Base-by-base conservation (phyloP, 2,329 filamentous ascomycete species). In the Ceratocystis smalleyi region DNA sequence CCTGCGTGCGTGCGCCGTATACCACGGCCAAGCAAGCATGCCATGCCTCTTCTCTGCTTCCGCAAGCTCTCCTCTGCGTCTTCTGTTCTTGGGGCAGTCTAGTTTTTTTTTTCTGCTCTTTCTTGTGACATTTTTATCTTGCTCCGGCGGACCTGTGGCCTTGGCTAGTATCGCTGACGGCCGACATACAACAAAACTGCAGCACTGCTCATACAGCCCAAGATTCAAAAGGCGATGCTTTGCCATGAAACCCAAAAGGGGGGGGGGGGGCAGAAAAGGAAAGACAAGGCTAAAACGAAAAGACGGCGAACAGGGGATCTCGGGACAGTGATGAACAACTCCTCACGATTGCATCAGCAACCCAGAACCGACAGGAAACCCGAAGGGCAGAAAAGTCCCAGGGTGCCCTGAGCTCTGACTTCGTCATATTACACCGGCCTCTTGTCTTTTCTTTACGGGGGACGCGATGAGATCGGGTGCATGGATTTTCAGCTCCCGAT, bases 401-500 rank as follows among this genome's bases (percentile, higher is more conserved):
- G 49, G 12, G 22, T 40, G 35, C 35, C 35, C 12, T 40, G 3
- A 15, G 35, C 35, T 40, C 35, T 40, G 35, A 40, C 49, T 15
- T 54, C 8, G 19, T 54, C 49, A 24, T 54, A 30, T 54, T 12
- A 54, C 49, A 54, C 49, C 8, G 49, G 24, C 49, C 19, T 24
- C 24, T 54, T 54, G 35, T 40, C 35, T 40, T 40, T 40, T 40
- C 35, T 4, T 40, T n/a, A 57, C 54, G 54, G 27, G 54, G 54
- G 8, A 57, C 12, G 27, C 27, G 54, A 57, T 57, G 27, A 57
- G 54, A 57, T 57, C 54, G 54, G 54, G 54, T 17, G 32, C 54
- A 57, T 57, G 54, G 54, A 35, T 57, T 35, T 57, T 57, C 54
- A 57, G 54, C 54, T 57, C 24, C 54, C 54, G 54, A 57, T 57